Evolutionary conservation across 768 basidiomycete genomes (phyloP), one percentile per base, ranked within the genome.

Genomic region (Epithele typhae): DNA sequence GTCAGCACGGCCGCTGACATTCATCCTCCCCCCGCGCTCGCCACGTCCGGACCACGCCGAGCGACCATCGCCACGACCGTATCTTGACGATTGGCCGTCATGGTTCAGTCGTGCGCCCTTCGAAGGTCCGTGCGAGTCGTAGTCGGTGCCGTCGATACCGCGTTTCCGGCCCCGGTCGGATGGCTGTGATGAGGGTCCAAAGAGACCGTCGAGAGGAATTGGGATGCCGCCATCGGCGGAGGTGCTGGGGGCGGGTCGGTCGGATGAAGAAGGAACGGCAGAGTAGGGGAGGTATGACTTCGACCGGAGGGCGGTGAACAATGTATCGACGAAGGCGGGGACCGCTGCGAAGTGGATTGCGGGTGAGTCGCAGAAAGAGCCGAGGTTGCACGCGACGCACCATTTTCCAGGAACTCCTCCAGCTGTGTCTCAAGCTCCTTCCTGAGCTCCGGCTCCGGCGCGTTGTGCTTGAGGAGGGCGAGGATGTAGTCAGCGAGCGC

Each of bases 401-500:
- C 87, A 69, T 87, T 85, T 70, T 95, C 93, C 21, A 98, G 76
- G 64, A 98, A 98, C 65, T 96, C 94, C 44, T 86, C 86, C 44
- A 97, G 73, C 61, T 96, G 91, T 0, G 75, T 59, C 1, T 72
- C 63, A 45, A 96, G 70, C 60, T 92, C 88, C 55, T 81, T 80
- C 54, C 87, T 76, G 77, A 97, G 84, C 53, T 94, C 89, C 19
- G 68, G 64, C 61, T 93, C 87, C 4, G 87, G 75, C 1, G 84
- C 85, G 67, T 91, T 90, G 64, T 94, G 91, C 64, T 92, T 92
- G 48, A 98, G 71, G 43, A 98, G 73, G 14, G 95, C 95, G 40
- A 96, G 79, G 56, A 97, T 85, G 64, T 97, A 98, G 63, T 97
- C 92, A 4, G 91, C 85, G 42, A 98, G 81, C 25, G 92, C 91